phyloP scores from a whole-genome alignment of 257 asterid genomes.

The Hygrophila difformis region DNA sequence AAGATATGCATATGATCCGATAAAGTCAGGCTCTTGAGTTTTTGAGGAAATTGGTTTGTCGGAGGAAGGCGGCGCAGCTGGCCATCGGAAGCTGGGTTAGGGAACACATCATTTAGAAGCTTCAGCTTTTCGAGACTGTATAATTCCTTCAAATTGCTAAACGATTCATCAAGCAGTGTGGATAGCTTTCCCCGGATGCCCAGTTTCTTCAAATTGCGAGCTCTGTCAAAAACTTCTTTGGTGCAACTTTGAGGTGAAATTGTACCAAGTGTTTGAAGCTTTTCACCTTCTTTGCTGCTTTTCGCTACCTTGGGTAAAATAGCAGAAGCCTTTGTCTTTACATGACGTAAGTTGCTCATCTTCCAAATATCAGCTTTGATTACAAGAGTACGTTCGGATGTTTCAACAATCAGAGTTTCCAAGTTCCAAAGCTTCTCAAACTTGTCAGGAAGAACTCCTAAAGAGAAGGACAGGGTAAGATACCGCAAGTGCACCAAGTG shows the following conservation, averaged over 20 bases:
- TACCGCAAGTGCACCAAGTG: slow-evolving; percentile 18
- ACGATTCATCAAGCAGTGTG: not conserved
- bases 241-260: slow-evolving; percentile 23
- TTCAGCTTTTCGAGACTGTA: slow-evolving; percentile 19
- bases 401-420: too few relatives aligned
- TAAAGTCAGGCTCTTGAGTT: slow-evolving; percentile 20
- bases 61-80: slow-evolving; percentile 16
- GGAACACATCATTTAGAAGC: slow-evolving; percentile 7
- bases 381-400: too few relatives aligned
- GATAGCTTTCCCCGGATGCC: slow-evolving; percentile 24
- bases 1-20: slow-evolving; percentile 24
- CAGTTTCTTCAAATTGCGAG: slow-evolving; percentile 15
- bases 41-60: slow-evolving; percentile 16
- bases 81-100: not conserved
- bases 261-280: slow-evolving; percentile 25
- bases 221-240: slow-evolving; percentile 7
- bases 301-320: not conserved
- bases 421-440: not conserved
- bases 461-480: slow-evolving; percentile 9
- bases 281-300: not conserved
- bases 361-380: too few relatives aligned
- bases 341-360: too few relatives aligned
- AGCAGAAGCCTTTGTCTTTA: too few relatives aligned
- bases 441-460: slow-evolving; percentile 9
- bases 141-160: slow-evolving; percentile 5